Evolutionary conservation across 2,329 filamentous ascomycete species (phyloP).

Genomic region (Davidsoniella neocaledoniae): DNA sequence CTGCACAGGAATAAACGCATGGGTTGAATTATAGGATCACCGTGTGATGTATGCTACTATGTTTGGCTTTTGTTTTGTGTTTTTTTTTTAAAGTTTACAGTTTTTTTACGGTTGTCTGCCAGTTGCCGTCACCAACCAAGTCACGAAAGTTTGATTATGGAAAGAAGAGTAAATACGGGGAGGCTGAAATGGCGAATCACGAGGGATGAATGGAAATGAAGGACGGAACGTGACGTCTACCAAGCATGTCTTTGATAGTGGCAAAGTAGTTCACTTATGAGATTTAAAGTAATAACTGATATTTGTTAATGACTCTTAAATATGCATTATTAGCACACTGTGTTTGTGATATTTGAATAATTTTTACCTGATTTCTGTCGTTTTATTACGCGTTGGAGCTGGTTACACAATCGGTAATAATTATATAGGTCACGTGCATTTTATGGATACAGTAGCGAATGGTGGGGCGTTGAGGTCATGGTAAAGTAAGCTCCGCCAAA

Average conservation of each 20-base stretch:
- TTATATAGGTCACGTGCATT: not conserved
- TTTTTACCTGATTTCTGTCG: not conserved
- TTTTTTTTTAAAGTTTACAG: conserved; percentile 2
- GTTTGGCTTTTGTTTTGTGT: conserved; percentile 5
- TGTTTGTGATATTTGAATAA: too few relatives aligned
- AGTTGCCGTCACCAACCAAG: not conserved
- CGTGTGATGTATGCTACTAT: not conserved
- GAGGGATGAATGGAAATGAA: not conserved
- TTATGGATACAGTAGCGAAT: not conserved
- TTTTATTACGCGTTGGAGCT: not conserved
- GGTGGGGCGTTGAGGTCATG: not conserved
- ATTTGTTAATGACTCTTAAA: not conserved
- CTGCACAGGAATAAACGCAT: too few relatives aligned
- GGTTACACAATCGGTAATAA: not conserved
- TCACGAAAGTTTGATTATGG: not conserved
- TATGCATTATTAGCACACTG: not conserved
- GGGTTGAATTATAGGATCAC: too few relatives aligned
- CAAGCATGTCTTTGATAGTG: conserved; percentile 1
- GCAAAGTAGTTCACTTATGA: not conserved
- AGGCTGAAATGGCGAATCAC: not conserved
- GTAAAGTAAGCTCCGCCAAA: not conserved
- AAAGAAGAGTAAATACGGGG: not conserved
- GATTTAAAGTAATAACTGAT: not conserved
- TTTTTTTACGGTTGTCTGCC: conserved; percentile 4
- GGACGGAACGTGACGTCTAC: not conserved